Evolutionary conservation across 345 rosid species (phyloP).

Genomic region (Iberis pinnata): DNA sequence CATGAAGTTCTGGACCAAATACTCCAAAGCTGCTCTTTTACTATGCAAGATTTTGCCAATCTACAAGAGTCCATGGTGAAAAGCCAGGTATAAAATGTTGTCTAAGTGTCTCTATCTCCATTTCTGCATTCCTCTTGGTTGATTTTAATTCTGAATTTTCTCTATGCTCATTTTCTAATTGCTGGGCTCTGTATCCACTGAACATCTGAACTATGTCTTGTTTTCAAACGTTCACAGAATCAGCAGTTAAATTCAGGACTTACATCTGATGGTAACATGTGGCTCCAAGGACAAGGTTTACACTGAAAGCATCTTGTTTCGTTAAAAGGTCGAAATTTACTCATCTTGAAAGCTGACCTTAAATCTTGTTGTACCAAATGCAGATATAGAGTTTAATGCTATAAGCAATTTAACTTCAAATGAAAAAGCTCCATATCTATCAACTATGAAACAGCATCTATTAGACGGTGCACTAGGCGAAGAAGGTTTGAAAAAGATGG

Average conservation of each 20-base stretch:
- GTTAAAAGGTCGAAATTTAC: background rate
- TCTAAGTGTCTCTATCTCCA: background rate
- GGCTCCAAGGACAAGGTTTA: constrained; percentile 38
- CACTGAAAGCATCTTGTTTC: constrained; percentile 19
- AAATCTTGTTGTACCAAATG: constrained; percentile 21
- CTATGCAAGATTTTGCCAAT: constrained; percentile 43
- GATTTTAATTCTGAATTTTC: background rate
- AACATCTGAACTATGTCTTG: background rate
- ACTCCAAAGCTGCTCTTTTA: constrained; percentile 33
- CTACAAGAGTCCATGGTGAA: constrained; percentile 36
- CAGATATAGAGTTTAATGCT: constrained; percentile 35
- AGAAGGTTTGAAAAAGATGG: constrained; percentile 75
- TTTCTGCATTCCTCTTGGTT: constrained; percentile 3
- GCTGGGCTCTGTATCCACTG: background rate
- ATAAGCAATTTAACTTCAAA: constrained; percentile 31
- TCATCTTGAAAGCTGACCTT: constrained; percentile 18
- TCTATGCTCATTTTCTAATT: background rate
- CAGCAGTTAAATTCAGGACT: constrained; percentile 38
- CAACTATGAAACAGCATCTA: constrained; percentile 41
- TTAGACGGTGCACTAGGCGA: constrained; percentile 42
- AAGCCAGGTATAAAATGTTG: constrained; percentile 44
- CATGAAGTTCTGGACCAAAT: constrained; percentile 42
- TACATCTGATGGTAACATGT: constrained; percentile 26
- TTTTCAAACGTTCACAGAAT: constrained; percentile 24
- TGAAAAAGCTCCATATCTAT: constrained; percentile 42